phyloP scores from a whole-genome alignment of 2,329 filamentous ascomycete genomes.

The Albifimbria verrucaria region DNA sequence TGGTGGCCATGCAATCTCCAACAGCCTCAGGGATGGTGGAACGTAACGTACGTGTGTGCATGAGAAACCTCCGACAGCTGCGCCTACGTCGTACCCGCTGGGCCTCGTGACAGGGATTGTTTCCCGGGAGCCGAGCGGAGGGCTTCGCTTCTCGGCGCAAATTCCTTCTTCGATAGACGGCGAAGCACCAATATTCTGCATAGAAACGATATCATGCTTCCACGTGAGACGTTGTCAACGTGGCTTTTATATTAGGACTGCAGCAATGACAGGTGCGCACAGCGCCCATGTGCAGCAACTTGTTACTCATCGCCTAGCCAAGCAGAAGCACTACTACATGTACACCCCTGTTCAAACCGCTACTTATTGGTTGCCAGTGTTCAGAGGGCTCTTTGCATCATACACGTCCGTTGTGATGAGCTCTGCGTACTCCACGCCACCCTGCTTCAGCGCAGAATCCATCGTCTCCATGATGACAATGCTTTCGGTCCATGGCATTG shows the following conservation, averaged over 20 bases:
- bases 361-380: conserved; percentile 44
- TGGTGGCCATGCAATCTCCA: too few species aligned
- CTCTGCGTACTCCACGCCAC: conserved; percentile 51
- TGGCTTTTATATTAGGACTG: neutral
- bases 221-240: neutral
- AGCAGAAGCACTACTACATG: neutral
- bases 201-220: neutral
- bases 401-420: conserved; percentile 55
- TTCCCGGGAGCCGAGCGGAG: neutral
- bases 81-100: neutral
- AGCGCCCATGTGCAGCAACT: too few species aligned
- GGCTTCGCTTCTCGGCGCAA: too few species aligned
- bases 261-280: too few species aligned
- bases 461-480: conserved; percentile 78
- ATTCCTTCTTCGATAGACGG: too few species aligned
- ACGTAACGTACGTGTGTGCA: too few species aligned
- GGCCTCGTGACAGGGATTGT: neutral
- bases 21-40: too few species aligned
- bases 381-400: conserved; percentile 59
- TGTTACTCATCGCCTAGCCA: neutral
- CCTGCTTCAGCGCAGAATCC: conserved; percentile 53
- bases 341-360: neutral
- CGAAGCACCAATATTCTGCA: too few species aligned
- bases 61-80: neutral
- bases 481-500: conserved; percentile 71